Percentiles rank a stretch among this genome's conserved stretches.
phyloP scores from a whole-genome alignment of 2,329 filamentous ascomycete genomes.

The Ophiostoma pallidulum region DNA sequence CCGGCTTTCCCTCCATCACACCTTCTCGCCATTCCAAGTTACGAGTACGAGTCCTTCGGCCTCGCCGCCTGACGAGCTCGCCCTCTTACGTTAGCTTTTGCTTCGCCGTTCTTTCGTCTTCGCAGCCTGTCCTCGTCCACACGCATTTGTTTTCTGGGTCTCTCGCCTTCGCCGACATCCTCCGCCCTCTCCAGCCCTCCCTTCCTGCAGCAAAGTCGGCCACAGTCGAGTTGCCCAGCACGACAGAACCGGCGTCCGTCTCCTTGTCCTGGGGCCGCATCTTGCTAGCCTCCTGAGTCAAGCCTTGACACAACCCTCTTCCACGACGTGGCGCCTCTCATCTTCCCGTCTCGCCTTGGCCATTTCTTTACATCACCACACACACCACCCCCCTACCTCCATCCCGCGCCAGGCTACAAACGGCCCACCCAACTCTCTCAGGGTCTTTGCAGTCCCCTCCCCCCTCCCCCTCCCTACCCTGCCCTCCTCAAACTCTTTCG shows the following conservation, averaged over 20 bases:
- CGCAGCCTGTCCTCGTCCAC: neutral
- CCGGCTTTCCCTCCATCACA: neutral
- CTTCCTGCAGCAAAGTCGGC: neutral
- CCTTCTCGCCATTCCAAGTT: neutral
- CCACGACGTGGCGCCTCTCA: neutral
- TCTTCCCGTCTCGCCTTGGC: neutral
- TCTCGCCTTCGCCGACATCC: neutral
- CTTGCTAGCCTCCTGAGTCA: neutral
- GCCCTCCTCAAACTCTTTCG: neutral
- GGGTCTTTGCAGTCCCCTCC: too few species aligned
- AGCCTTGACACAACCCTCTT: neutral
- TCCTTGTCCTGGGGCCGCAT: neutral
- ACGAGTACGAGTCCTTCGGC: too few species aligned
- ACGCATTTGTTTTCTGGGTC: neutral
- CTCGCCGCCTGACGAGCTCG: conserved; percentile 7
- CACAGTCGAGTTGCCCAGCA: too few species aligned
- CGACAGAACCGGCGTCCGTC: too few species aligned
- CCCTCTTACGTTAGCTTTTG: neutral
- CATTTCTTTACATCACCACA: too few species aligned
- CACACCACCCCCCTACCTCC: neutral
- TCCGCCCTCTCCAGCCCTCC: too few species aligned
- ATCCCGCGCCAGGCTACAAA: conserved; percentile 1
- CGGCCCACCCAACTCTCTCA: too few species aligned
- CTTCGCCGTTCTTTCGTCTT: neutral
- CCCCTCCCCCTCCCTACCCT: neutral